Evolutionary conservation across 2,329 filamentous ascomycete species (phyloP), one percentile per base, ranked within the genome.

Genomic region (Kalmusia sp.): DNA sequence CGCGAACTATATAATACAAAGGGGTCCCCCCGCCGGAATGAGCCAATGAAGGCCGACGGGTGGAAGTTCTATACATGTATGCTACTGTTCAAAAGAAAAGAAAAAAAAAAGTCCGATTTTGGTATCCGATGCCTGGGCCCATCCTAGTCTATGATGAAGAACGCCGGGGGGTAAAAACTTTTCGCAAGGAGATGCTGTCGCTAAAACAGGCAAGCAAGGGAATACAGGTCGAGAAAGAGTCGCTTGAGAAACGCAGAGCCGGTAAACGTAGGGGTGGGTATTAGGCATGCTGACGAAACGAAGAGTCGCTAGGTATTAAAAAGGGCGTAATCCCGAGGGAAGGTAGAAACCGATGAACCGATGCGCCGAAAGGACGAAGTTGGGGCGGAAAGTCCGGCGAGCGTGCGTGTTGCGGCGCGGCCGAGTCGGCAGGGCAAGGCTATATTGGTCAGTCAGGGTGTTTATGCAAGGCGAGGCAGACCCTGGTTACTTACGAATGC

Each of bases 101-200:
- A 56, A 51, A 59, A 58, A 59, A 66, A 40, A 66, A 59, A 63
- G 35, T 57, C 70, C 67, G 61, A 65, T 70, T 74, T 73, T 74
- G 70, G 65, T 75, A 74, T 75, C 70, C 52, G 67, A 66, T 73
- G 71, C 71, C 71, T 72, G 71, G 64, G 71, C 71, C 69, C 50
- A 60, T 63, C 69, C 70, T 62, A 63, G 61, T 75, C 72, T 75
- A 75, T 67, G 24, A 37, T 47, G 19, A 62, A 64, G n/a, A 75
- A 75, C 72, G 72, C 71, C 72, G 64, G 54, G 44, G 54, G 51
- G 63, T 62, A 68, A 57, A 52, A 62, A 64, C 65, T 68, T 72
- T 69, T 69, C 61, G 63, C 62, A 72, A 73, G 60, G 64, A 69
- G 63, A 71, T 63, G 62, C 55, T 59, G 64, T 71, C 69, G 69